Base-by-base conservation (phyloP, 495 filamentous ascomycete species). In the Jackrogersella minutella region DNA sequence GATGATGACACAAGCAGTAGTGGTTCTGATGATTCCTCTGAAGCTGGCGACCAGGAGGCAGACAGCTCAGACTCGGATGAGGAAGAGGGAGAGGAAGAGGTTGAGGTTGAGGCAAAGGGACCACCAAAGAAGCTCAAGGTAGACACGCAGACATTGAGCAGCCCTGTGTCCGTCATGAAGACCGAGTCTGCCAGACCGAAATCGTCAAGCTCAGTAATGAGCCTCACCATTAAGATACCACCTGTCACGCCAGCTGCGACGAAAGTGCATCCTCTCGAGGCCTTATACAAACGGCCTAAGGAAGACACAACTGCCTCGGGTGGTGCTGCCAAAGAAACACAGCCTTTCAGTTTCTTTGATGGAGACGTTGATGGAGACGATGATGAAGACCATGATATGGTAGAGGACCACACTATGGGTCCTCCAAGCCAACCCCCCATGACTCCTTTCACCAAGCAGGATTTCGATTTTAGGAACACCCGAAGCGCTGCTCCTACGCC, bases 401-500 rank as follows among this genome's bases (percentile, higher is more conserved):
- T 78, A 56, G 72, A 77, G 34, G 70, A 72, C 14, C 66, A 67
- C 11, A 54, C 53, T 3, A 28, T 41, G 14, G 41, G 21, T 2
- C 57, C 67, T 1, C 60, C 39, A 7, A 66, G 28, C 36, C 74
- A 83, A 14, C 83, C 82, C 21, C 93, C 91, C 2, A 85, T 92
- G 64, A 95, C 93, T 0, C 93, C 93, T 0, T 96, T 88, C 72
- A 90, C 89, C 1, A 87, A 88, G 58, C 84, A 85, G 58, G 93
- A 97, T 60, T 81, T 94, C 9, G 89, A 92, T 68, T 82, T 81
- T 55, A 85, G 93, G 34, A 86, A 86, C 14, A 65, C 90, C 13
- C 82, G 93, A 40, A 96, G 92, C 68, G 93, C 93, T 9, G 95
- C 95, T 0, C 95, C 95, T 1, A 98, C 95, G 0, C 95, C 95